Evolutionary conservation across 2,329 filamentous ascomycete species (phyloP), one percentile per base, ranked within the genome.

Genomic region (Ophiocordyceps camponoti-saundersi): DNA sequence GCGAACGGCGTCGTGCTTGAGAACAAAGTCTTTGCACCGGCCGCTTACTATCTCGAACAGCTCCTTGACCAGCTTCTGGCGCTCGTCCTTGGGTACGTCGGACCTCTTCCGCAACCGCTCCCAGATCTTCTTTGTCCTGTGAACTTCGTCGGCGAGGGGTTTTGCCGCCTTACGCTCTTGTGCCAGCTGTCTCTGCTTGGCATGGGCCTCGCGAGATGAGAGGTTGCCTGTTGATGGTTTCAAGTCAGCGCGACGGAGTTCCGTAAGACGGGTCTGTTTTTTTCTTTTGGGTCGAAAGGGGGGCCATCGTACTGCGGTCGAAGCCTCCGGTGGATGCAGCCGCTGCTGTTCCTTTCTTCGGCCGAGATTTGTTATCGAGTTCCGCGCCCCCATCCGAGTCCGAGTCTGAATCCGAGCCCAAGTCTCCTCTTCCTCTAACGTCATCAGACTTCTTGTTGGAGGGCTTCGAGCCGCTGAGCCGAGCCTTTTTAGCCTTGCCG

Each of bases 1-100:
- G 55, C 92, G 79, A n/a, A 95, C 90, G 34, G 88, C 86, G 61
- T 98, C 92, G 64, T 98, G 92, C 75, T 98, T 98, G 68, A 98
- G 85, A 20, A 95, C 90, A 55, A 96, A 95, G 51, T 96, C 92
- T 65, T 86, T 87, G 57, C 96, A 84, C 48, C 85, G 79, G 46
- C 89, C 90, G 22, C 85, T 92, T 57, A 95, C 85, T 58, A 98
- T 94, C 48, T 75, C 73, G 63, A 94, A 96, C 23, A 98, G 75
- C 68, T 98, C 90, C 50, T 81, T 77, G 44, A 96, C 84, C 40
- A 98, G 75, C 61, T 82, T 75, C 63, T 90, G 82, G 51, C 92
- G 78, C 69, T 98, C 89, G 39, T 93, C 85, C 56, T 82, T 80
- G 40, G 88, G 84, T 1, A 98, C 87, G 57, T 95, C 87, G 3